phyloP scores from a whole-genome alignment of 208 protist genomes.

The Trypanosoma grayi region DNA sequence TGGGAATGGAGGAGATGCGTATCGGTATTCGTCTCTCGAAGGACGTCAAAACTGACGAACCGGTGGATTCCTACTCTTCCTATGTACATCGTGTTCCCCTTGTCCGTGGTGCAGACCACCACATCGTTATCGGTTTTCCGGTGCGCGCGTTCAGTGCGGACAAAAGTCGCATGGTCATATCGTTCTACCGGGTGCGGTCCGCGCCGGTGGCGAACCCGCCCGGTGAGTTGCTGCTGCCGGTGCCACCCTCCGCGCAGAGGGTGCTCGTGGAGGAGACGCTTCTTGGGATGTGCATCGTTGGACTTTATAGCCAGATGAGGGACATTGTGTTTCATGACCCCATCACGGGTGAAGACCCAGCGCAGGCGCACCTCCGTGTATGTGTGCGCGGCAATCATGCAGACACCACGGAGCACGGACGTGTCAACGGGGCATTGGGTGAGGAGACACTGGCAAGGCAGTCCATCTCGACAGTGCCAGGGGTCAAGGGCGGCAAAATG shows the following conservation, averaged over 20 bases:
- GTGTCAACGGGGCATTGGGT: background rate
- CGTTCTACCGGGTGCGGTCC: conserved; percentile 70
- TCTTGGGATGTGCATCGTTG: conserved; percentile 74
- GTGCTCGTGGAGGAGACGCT: conserved; percentile 69
- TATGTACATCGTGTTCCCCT: conserved; percentile 83
- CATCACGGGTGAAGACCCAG: conserved; percentile 34
- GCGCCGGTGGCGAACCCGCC: conserved; percentile 29
- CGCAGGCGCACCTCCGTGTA: conserved; percentile 21
- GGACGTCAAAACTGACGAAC: conserved; percentile 76
- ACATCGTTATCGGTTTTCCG: conserved; percentile 70
- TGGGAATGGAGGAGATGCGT: conserved; percentile 68
- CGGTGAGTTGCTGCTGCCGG: conserved; percentile 22
- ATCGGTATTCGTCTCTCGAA: conserved; percentile 67
- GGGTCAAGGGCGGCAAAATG: background rate
- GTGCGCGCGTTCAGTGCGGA: conserved; percentile 66
- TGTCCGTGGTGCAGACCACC: conserved; percentile 32
- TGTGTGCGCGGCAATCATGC: background rate
- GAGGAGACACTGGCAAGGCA: background rate
- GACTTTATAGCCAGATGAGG: conserved; percentile 67
- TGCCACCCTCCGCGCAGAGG: conserved; percentile 27
- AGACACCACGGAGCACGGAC: too few relatives aligned
- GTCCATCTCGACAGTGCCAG: background rate
- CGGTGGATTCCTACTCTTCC: conserved; percentile 72
- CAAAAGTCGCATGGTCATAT: conserved; percentile 69
- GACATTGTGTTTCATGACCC: conserved; percentile 67